Evolutionary conservation across 768 basidiomycete genomes (phyloP).

Genomic region (Xerocomus spinulosus): DNA sequence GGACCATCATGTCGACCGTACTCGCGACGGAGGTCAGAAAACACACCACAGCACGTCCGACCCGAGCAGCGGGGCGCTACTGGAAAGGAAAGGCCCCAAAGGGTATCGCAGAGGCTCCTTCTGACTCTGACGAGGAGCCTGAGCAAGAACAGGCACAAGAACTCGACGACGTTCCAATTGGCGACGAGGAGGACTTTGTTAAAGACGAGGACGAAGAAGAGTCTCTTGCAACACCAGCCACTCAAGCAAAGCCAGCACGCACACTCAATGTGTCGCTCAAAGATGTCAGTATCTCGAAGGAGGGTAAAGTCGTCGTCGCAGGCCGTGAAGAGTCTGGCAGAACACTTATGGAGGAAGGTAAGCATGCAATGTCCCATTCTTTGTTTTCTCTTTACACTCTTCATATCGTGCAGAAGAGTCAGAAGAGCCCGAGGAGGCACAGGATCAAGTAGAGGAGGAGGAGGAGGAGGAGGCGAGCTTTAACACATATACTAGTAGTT

Average conservation of each 20-base stretch:
- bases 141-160: conserved; percentile 39
- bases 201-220: conserved; percentile 44
- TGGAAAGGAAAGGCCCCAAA: conserved; percentile 90
- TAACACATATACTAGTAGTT: conserved; percentile 1
- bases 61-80: conserved; percentile 80
- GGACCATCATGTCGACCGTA: conserved; percentile 29
- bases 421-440: conserved; percentile 45
- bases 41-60: conserved; percentile 70
- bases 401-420: conserved; percentile 12
- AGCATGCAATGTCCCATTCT: conserved; percentile 21
- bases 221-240: conserved; percentile 36
- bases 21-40: conserved; percentile 47
- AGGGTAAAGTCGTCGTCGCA: conserved; percentile 76
- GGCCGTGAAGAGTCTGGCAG: conserved; percentile 75
- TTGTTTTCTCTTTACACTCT: conserved; percentile 3
- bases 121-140: conserved; percentile 65
- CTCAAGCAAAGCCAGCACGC: conserved; percentile 36
- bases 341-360: conserved; percentile 58
- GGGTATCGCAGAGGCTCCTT: conserved; percentile 53
- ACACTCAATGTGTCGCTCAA: conserved; percentile 71
- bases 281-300: conserved; percentile 76
- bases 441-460: conserved; percentile 35
- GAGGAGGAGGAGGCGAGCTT: conserved; percentile 39
- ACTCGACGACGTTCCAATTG: conserved; percentile 58
- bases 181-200: conserved; percentile 51